These are phyloP conservation scores for Amylocarpus encephaloides DNA, from an alignment of 2,329 filamentous ascomycete species.

Conservation along the genomic window DNA sequence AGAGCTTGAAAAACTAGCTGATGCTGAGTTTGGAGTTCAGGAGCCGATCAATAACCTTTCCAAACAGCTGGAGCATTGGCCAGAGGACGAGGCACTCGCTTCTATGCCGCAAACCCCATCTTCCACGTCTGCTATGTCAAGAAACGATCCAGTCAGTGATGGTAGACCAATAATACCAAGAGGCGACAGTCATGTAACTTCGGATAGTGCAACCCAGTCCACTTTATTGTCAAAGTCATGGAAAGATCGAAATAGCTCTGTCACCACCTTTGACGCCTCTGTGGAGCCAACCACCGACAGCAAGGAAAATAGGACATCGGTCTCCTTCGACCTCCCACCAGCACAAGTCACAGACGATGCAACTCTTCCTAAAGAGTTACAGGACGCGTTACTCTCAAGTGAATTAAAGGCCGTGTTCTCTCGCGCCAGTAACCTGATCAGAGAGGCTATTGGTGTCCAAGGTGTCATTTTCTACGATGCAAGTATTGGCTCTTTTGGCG, in stretches of 20 bases:
- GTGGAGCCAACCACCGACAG: slow-evolving; percentile 14
- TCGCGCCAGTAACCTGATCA: slow-evolving; percentile 28
- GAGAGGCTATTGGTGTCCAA: slow-evolving; percentile 29
- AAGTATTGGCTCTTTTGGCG: slow-evolving; percentile 27
- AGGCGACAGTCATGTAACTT: slow-evolving; percentile 12
- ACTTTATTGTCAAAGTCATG: slow-evolving; percentile 16
- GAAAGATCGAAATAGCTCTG: slow-evolving; percentile 21
- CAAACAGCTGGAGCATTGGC: slow-evolving; percentile 18
- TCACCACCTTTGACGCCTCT: slow-evolving; percentile 19
- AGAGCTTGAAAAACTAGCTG: slow-evolving; percentile 20
- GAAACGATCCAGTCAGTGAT: slow-evolving; percentile 9
- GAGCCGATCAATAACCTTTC: slow-evolving; percentile 22
- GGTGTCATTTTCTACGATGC: slow-evolving; percentile 29
- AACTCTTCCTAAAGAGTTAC: slow-evolving; percentile 17
- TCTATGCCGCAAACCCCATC: slow-evolving; percentile 15
- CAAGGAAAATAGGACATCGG: slow-evolving; percentile 15
- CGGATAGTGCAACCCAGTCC: slow-evolving; percentile 9
- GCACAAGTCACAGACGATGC: slow-evolving; percentile 9
- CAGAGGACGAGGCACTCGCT: slow-evolving; percentile 20
- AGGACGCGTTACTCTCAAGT: slow-evolving; percentile 24
- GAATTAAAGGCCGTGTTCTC: slow-evolving; percentile 26
- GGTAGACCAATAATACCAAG: slow-evolving; percentile 15
- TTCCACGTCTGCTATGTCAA: slow-evolving; percentile 6
- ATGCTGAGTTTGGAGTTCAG: slow-evolving; percentile 29
- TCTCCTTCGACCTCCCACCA: slow-evolving; percentile 22